Evolutionary conservation across 2,329 filamentous ascomycete genomes (phyloP).

Genomic region (Rutstroemia sp.): DNA sequence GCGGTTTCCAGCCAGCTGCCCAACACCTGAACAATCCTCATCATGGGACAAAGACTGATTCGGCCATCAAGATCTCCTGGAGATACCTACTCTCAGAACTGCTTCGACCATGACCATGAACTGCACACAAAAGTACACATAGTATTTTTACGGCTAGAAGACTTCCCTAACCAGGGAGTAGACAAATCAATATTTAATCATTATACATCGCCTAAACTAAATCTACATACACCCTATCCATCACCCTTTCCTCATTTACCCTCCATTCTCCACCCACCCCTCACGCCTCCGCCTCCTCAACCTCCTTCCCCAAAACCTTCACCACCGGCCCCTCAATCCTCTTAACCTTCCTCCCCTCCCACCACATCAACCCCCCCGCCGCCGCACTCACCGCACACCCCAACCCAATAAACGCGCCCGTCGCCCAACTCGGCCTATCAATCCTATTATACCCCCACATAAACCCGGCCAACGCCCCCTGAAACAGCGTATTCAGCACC

Average conservation of each 20-base stretch:
- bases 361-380: slow-evolving; percentile 15
- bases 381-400: slow-evolving; percentile 15
- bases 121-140: too few species aligned
- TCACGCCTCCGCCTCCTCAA: background rate
- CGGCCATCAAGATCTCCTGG: too few species aligned
- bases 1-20: too few species aligned
- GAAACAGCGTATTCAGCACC: slow-evolving; percentile 32
- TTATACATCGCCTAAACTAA: background rate
- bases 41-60: too few species aligned
- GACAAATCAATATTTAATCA: background rate
- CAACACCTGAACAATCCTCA: too few species aligned
- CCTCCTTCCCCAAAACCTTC: slow-evolving; percentile 6
- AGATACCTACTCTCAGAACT: too few species aligned
- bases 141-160: too few species aligned
- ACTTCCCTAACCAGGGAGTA: too few species aligned
- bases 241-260: background rate
- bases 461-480: slow-evolving; percentile 9
- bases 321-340: slow-evolving; percentile 14
- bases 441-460: slow-evolving; percentile 18
- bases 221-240: too few species aligned
- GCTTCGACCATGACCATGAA: too few species aligned
- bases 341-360: slow-evolving; percentile 16
- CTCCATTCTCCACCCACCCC: background rate
- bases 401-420: slow-evolving; percentile 13
- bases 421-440: slow-evolving; percentile 13